Evolutionary conservation across 495 filamentous ascomycete genomes (phyloP).

Genomic region (Aspergillus mulundensis): DNA sequence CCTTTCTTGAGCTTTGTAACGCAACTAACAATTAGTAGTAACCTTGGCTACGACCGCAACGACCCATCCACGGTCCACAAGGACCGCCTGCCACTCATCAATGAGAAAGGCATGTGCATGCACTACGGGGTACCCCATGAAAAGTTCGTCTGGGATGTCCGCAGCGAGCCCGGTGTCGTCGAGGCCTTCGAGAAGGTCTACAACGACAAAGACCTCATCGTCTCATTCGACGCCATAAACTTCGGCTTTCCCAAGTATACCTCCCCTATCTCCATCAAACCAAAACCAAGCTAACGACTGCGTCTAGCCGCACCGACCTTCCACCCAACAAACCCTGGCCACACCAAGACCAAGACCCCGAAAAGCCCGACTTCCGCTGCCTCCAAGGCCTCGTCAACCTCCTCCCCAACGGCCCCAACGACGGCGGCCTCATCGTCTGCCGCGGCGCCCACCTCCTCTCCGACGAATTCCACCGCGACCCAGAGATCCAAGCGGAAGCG

Average conservation of each 20-base stretch:
- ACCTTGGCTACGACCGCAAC: conserved; percentile 35
- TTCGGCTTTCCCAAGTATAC: conserved; percentile 32
- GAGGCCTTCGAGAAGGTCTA: conserved; percentile 37
- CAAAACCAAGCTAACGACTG: neutral
- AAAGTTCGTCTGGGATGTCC: conserved; percentile 37
- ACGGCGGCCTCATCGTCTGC: conserved; percentile 38
- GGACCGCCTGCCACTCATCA: conserved; percentile 35
- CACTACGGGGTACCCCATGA: conserved; percentile 37
- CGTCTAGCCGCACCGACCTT: conserved; percentile 26
- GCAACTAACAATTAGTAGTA: conserved; percentile 13
- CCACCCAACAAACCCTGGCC: conserved; percentile 40
- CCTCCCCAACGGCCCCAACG: conserved; percentile 37
- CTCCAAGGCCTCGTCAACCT: conserved; percentile 45
- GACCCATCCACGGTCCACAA: conserved; percentile 33
- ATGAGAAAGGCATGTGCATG: conserved; percentile 38
- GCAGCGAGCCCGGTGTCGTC: conserved; percentile 37
- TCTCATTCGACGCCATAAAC: conserved; percentile 43
- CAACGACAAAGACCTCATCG: conserved; percentile 35
- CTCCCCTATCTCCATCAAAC: neutral
- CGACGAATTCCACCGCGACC: conserved; percentile 31
- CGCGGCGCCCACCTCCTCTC: conserved; percentile 29
- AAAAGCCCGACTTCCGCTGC: conserved; percentile 38
- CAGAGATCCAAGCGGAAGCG: conserved; percentile 23
- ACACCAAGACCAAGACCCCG: conserved; percentile 42
- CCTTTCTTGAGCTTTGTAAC: neutral